These are phyloP conservation scores for Populus tremula DNA, from an alignment of 345 rosid genomes.

Conservation along the genomic window DNA sequence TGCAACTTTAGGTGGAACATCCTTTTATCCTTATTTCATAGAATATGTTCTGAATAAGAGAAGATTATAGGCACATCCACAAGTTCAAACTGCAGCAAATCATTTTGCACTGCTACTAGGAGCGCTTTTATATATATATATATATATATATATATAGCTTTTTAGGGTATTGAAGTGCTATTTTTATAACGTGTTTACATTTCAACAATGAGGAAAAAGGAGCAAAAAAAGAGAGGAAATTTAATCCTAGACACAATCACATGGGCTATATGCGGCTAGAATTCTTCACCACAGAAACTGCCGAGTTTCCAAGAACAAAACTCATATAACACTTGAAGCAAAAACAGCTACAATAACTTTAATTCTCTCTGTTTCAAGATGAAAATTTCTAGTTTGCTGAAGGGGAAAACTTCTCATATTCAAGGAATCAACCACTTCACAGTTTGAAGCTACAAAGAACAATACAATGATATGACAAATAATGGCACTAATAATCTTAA, in stretches of 20 bases:
- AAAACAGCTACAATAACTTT: background rate
- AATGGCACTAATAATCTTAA: background rate
- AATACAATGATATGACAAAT: background rate
- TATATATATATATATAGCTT: no score
- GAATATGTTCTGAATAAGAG: background rate
- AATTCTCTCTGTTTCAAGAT: background rate
- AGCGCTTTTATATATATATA: no score
- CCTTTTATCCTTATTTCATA: background rate
- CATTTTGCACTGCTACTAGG: background rate
- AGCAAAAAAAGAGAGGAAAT: background rate
- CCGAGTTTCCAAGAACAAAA: background rate
- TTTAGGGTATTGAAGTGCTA: background rate
- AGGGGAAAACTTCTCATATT: background rate
- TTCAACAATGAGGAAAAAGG: background rate
- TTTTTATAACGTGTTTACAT: no score
- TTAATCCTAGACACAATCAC: background rate
- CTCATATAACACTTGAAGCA: background rate
- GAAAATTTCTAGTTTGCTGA: background rate
- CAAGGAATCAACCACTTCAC: constrained; percentile 1
- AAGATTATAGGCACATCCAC: background rate
- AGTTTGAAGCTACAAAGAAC: background rate
- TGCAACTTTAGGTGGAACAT: background rate
- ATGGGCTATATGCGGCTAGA: background rate
- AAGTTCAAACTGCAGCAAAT: background rate
- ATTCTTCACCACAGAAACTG: background rate